A percentile compares a stretch with the other conserved stretches of the same genome.
Evolutionary conservation across 768 basidiomycete species (phyloP).

Genomic region (Gymnopilus dilepis): DNA sequence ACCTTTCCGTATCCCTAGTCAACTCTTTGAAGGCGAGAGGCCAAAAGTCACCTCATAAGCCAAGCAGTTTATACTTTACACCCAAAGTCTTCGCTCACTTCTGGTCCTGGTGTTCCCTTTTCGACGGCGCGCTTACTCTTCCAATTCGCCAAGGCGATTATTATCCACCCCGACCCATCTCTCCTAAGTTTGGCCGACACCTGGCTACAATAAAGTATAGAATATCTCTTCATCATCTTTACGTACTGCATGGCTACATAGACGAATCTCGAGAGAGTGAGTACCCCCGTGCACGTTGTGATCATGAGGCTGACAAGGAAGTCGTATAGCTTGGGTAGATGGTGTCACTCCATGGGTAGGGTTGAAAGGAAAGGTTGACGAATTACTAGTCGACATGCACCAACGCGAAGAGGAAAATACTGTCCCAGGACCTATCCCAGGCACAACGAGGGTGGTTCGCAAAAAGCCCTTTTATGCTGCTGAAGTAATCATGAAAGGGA

Average conservation of each 20-base stretch:
- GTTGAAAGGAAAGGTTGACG: slow-evolving; percentile 80
- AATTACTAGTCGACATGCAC: slow-evolving; percentile 89
- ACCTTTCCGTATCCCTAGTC: slow-evolving; percentile 85
- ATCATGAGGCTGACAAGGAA: slow-evolving; percentile 3
- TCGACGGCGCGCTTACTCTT: slow-evolving; percentile 76
- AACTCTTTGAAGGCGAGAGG: slow-evolving; percentile 55
- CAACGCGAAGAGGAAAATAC: slow-evolving; percentile 85
- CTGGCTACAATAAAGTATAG: slow-evolving; percentile 93
- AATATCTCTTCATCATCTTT: slow-evolving; percentile 75
- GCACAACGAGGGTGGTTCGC: slow-evolving; percentile 62
- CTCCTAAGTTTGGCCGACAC: slow-evolving; percentile 88
- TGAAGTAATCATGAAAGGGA: slow-evolving; percentile 77
- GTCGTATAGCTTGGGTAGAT: slow-evolving; percentile 67
- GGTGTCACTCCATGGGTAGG: slow-evolving; percentile 85
- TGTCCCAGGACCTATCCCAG: slow-evolving; percentile 58
- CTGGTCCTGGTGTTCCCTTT: slow-evolving; percentile 90
- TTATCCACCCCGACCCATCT: slow-evolving; percentile 71
- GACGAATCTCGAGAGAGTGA: slow-evolving; percentile 74
- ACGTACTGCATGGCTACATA: slow-evolving; percentile 86
- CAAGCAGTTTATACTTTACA: slow-evolving; percentile 84
- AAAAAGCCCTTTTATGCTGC: slow-evolving; percentile 90
- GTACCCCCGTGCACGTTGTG: slow-evolving; percentile 21
- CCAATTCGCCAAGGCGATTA: slow-evolving; percentile 90
- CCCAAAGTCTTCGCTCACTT: slow-evolving; percentile 89
- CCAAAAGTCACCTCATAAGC: slow-evolving; percentile 31